A percentile compares a stretch with the other conserved stretches of the same genome.
Evolutionary conservation across 1,284 basidiomycete genomes (phyloP).

Genomic region (Heimioporus retisporus): DNA sequence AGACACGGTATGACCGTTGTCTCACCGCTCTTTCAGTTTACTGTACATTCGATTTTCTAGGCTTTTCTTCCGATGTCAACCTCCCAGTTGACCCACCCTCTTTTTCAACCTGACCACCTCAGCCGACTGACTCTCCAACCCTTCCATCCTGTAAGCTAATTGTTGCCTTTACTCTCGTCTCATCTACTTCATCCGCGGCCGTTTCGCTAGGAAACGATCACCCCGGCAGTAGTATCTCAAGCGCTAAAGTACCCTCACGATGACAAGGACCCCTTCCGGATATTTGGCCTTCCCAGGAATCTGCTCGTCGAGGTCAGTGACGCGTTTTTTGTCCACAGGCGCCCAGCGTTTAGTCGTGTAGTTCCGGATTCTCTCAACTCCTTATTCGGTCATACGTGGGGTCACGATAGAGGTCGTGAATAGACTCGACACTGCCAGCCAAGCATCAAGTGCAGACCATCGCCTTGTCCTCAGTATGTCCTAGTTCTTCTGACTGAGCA

Average conservation of each 20-base stretch:
- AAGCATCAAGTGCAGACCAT: conserved; percentile 51
- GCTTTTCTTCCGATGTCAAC: conserved; percentile 44
- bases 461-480: conserved; percentile 72
- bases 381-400: conserved; percentile 74
- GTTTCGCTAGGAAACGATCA: conserved; percentile 39
- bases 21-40: background rate
- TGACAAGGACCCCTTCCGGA: conserved; percentile 61
- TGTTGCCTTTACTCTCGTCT: background rate
- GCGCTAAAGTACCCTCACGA: conserved; percentile 45
- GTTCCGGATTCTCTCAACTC: conserved; percentile 74
- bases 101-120: conserved; percentile 66
- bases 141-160: conserved; percentile 32
- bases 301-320: conserved; percentile 69
- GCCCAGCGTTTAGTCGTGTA: conserved; percentile 38
- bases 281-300: conserved; percentile 75
- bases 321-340: background rate
- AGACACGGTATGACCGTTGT: conserved; percentile 27
- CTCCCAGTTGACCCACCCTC: conserved; percentile 60
- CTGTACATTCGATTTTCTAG: conserved; percentile 20
- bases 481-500: background rate
- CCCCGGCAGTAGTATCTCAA: conserved; percentile 38
- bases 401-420: conserved; percentile 65
- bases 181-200: background rate
- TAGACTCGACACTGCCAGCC: conserved; percentile 61
- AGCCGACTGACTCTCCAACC: conserved; percentile 63